These are phyloP conservation scores for Amaranthus palmeri DNA, from an alignment of 148 eudicot species.

Conservation along the genomic window DNA sequence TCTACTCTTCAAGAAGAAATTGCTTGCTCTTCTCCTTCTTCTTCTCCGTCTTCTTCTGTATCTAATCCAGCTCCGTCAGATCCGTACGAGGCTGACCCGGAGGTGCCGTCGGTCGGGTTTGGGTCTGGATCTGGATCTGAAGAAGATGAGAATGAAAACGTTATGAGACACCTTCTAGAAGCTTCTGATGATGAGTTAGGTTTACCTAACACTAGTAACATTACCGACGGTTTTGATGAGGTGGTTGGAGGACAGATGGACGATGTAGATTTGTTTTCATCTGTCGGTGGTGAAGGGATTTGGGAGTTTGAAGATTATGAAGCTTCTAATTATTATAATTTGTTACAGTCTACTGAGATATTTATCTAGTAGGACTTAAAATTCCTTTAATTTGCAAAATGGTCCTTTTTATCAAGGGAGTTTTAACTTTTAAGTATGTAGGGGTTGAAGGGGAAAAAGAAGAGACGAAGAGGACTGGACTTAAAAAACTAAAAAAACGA, in stretches of 20 bases:
- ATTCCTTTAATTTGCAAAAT: conserved; percentile 10
- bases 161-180: conserved; percentile 80
- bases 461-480: too few relatives aligned
- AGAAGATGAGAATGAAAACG: conserved; percentile 40
- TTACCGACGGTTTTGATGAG: conserved; percentile 17
- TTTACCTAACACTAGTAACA: conserved; percentile 32
- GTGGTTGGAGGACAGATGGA: conserved; percentile 27
- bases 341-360: conserved; percentile 66
- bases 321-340: conserved; percentile 60
- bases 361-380: conserved; percentile 33
- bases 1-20: conserved; percentile 61
- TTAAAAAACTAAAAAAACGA: neutral
- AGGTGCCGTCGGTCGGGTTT: conserved; percentile 25
- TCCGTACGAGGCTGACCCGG: neutral
- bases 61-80: too few relatives aligned
- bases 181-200: conserved; percentile 96
- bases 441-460: conserved; percentile 15
- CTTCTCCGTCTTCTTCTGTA: neutral
- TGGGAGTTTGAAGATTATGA: conserved; percentile 89
- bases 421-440: conserved; percentile 7
- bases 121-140: conserved; percentile 4
- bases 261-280: conserved; percentile 28
- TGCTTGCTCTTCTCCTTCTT: conserved; percentile 9
- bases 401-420: conserved; percentile 27
- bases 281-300: conserved; percentile 40